Percentiles rank a stretch among this genome's conserved stretches.
phyloP scores from a whole-genome alignment of 495 filamentous ascomycete genomes.

The Hypoxylon perforatum region DNA sequence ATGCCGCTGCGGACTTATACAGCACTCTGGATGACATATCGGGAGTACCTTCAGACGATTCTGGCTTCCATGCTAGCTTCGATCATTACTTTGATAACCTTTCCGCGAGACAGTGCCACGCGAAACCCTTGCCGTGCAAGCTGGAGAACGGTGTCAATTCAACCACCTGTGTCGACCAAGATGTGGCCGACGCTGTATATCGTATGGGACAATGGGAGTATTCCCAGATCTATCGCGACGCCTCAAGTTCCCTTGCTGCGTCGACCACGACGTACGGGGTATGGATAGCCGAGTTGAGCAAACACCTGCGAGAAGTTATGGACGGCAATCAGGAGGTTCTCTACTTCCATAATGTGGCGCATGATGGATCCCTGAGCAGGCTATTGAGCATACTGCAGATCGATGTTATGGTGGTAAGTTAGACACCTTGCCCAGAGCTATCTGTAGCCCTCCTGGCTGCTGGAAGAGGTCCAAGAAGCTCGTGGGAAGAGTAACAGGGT shows the following conservation, averaged over 20 bases:
- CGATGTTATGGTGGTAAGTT: constrained; percentile 66
- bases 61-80: constrained; percentile 69
- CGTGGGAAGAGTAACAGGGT: background rate
- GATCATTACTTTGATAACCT: constrained; percentile 83
- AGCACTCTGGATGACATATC: constrained; percentile 66
- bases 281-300: constrained; percentile 71
- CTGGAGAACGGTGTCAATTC: constrained; percentile 45
- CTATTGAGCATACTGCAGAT: constrained; percentile 73
- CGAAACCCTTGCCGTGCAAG: constrained; percentile 70
- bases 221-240: constrained; percentile 72
- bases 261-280: constrained; percentile 67
- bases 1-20: constrained; percentile 62
- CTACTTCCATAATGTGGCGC: constrained; percentile 75
- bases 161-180: constrained; percentile 65
- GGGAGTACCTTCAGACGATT: constrained; percentile 63
- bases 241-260: constrained; percentile 64
- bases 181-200: constrained; percentile 69
- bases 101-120: constrained; percentile 73
- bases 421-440: background rate
- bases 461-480: background rate
- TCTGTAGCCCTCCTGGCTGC: background rate
- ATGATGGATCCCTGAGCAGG: constrained; percentile 72
- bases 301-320: constrained; percentile 63
- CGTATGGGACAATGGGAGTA: constrained; percentile 78
- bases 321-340: constrained; percentile 50